These are phyloP conservation scores for Stemphylium beticola DNA, from an alignment of 2,329 filamentous ascomycete genomes.

Conservation along the genomic window DNA sequence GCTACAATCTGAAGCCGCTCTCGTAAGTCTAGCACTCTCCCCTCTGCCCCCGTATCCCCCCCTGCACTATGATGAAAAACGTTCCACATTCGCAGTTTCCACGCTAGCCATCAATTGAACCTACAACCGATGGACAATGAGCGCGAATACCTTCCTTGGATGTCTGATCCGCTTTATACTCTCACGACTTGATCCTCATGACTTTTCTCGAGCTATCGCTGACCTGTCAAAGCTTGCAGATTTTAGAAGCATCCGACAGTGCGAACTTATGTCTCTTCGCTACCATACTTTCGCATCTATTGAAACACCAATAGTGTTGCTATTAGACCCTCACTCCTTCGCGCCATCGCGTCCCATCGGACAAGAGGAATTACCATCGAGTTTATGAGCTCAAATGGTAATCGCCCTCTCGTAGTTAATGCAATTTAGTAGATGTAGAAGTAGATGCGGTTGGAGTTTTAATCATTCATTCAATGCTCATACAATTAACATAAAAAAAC, in stretches of 20 bases:
- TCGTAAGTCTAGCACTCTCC: conserved; percentile 6
- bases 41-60: neutral
- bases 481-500: conserved; percentile 12
- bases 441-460: neutral
- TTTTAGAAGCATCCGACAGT: conserved; percentile 3
- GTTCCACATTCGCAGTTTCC: conserved; percentile 88
- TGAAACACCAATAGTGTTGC: too few species aligned
- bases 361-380: neutral
- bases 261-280: too few species aligned
- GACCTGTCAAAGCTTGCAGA: conserved; percentile 5
- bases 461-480: conserved; percentile 13
- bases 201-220: conserved; percentile 4
- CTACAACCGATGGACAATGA: conserved; percentile 70
- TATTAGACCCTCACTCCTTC: too few species aligned
- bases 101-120: conserved; percentile 74
- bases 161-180: conserved; percentile 63
- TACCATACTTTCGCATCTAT: too few species aligned
- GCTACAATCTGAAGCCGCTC: neutral
- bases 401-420: neutral
- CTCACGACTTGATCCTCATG: neutral
- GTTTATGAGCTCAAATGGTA: neutral
- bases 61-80: conserved; percentile 68
- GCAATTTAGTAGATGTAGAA: neutral
- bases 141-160: conserved; percentile 73
- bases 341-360: too few species aligned